phyloP scores from a whole-genome alignment of 1,284 basidiomycete genomes.

The Cystobasidium pallidum region DNA sequence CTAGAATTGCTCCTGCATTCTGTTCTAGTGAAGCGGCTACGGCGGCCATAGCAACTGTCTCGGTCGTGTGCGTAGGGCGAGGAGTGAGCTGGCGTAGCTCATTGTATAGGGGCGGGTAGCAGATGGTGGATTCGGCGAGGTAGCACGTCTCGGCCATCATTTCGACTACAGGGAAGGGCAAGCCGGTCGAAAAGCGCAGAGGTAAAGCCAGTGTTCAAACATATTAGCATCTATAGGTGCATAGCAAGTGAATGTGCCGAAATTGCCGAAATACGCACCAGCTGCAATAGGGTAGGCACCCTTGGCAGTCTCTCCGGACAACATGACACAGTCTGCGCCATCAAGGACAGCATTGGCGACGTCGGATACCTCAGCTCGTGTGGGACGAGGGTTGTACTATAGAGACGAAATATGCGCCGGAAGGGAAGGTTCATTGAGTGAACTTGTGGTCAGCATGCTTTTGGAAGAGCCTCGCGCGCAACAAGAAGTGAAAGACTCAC shows the following conservation, averaged over 20 bases:
- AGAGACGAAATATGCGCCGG: neutral
- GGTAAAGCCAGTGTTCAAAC: too few species aligned
- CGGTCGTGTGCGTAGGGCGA: conserved; percentile 85
- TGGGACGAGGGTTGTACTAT: conserved; percentile 87
- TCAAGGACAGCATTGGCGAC: conserved; percentile 97
- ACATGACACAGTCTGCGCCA: conserved; percentile 97
- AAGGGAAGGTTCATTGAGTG: too few species aligned
- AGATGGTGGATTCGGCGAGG: conserved; percentile 89
- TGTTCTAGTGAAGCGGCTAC: conserved; percentile 94
- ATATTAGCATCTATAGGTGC: too few species aligned
- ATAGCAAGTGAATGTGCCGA: too few species aligned
- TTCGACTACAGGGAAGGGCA: conserved; percentile 64
- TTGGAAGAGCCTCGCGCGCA: too few species aligned
- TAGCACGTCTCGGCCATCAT: conserved; percentile 99
- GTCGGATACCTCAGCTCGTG: conserved; percentile 94
- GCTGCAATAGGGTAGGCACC: conserved; percentile 91
- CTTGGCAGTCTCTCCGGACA: conserved; percentile 97
- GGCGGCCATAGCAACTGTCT: conserved; percentile 91
- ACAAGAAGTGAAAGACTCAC: conserved; percentile 60
- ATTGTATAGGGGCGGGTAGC: conserved; percentile 88
- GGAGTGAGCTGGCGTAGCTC: conserved; percentile 77
- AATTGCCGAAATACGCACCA: conserved; percentile 61
- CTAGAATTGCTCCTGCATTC: conserved; percentile 88
- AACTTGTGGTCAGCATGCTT: too few species aligned
- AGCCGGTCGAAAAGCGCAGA: too few species aligned